Base-by-base conservation (phyloP, 495 filamentous ascomycete species). In the Tuber borchii region DNA sequence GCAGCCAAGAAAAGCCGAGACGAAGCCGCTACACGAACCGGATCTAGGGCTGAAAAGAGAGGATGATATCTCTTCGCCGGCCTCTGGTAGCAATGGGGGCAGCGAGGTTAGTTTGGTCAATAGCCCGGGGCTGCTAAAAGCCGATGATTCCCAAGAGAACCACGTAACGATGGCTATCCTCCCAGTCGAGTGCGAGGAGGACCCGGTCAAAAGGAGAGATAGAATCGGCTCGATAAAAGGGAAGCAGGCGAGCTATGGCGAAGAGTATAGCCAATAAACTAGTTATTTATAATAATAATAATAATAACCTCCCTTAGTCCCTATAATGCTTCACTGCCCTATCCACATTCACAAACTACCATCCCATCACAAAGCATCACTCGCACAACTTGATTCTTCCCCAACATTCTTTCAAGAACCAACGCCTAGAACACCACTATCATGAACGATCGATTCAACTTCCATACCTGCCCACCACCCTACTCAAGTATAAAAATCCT, bases 171-270 rank as follows among this genome's bases (percentile, higher is more conserved):
- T 65, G 26, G 22, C 68, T 19, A 56, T 71, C 2, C 46, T 73
- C 44, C 71, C 76, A 14, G 56, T 76, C 17, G 56, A 45, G 37
- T 44, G 68, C 71, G 61, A 42, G 34, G 76, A 73, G 61, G 71
- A 73, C 19, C 76, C 61, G 20, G 71, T 26, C 51, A 39, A 37
- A 61, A 74, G 43, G 26, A 87, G 78, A 80, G 85, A 22, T 65
- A 83, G 6, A 76, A 81, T 39, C 74, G 79, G 39, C 76, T 80
- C 69, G 74, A 43, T 34, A 42, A 79, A 42, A 71, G 85, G 77
- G 77, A 84, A 83, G 37, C 74, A 82, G n/a, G 10, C 2, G 51
- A 61, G 51, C n/a, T 4, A 61, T 26, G 26, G 51, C 51, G 10
- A 16, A n/a, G n/a, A 31, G 26, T 61, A 31, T 10, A 26, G n/a